These are phyloP conservation scores for Cladosporium cucumerinum DNA, from an alignment of 2,329 filamentous ascomycete genomes.

Conservation along the genomic window DNA sequence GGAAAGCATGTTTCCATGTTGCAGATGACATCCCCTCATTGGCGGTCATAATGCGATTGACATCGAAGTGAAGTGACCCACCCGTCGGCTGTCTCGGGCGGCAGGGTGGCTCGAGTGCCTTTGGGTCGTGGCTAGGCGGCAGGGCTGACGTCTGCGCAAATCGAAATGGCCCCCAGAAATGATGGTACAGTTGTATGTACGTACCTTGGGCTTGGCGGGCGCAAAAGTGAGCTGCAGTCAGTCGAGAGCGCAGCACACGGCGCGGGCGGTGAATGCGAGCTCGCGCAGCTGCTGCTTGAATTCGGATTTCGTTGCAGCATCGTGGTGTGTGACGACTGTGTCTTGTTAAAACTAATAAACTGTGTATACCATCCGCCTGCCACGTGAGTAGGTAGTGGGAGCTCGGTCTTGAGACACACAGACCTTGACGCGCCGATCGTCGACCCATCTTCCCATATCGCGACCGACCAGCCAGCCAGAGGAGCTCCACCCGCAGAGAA, in stretches of 20 bases:
- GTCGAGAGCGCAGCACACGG: background rate
- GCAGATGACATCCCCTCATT: background rate
- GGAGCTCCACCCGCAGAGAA: conserved; percentile 11
- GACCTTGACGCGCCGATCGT: conserved; percentile 1
- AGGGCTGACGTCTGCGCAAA: background rate
- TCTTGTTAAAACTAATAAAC: background rate
- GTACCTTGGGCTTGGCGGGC: background rate
- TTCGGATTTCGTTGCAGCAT: background rate
- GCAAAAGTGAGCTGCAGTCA: background rate
- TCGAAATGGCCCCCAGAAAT: background rate
- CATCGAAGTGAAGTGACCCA: background rate
- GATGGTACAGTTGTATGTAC: too few relatives aligned
- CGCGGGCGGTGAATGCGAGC: background rate
- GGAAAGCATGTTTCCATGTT: background rate
- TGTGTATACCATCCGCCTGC: background rate
- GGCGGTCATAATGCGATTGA: background rate
- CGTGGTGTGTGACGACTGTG: background rate
- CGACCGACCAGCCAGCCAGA: background rate
- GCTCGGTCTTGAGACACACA: background rate
- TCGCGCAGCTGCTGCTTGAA: background rate
- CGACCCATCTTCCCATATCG: conserved; percentile 2
- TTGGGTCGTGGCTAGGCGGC: background rate
- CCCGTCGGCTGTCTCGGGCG: background rate
- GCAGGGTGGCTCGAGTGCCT: background rate
- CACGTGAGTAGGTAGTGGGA: background rate